These are phyloP conservation scores for Phytophthora pluvialis DNA, from an alignment of 352 stramenopile genomes.

Conservation along the genomic window DNA sequence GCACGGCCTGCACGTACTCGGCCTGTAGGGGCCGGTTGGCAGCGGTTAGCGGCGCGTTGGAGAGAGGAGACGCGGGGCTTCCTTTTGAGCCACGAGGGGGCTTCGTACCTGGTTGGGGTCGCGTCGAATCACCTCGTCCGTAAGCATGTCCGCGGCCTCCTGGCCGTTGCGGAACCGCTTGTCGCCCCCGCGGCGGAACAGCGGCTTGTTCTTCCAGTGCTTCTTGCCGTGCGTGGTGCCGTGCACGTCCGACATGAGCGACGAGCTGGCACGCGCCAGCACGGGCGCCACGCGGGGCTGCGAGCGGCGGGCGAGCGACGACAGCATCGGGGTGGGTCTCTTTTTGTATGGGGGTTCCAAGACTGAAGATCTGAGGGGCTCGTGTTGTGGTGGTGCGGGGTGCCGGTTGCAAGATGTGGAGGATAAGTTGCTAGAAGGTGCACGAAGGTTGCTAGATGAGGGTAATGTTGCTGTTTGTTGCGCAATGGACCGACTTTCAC, in stretches of 20 bases:
- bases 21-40: conserved; percentile 15
- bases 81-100: conserved; percentile 10
- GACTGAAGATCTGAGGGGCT: conserved; percentile 9
- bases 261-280: conserved; percentile 45
- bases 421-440: conserved; percentile 3
- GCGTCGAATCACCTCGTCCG: conserved; percentile 75
- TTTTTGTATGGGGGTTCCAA: conserved; percentile 1
- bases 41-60: conserved; percentile 13
- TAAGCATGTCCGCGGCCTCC: conserved; percentile 95
- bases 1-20: conserved; percentile 74
- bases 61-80: conserved; percentile 22
- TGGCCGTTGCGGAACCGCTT: conserved; percentile 96
- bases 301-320: conserved; percentile 31
- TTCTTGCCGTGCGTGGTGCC: conserved; percentile 90
- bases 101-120: conserved; percentile 71
- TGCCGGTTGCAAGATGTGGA: neutral
- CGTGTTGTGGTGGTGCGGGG: neutral
- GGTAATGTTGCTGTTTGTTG: neutral
- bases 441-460: neutral
- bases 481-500: conserved; percentile 1
- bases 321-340: conserved; percentile 30
- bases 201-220: conserved; percentile 96
- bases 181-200: conserved; percentile 96
- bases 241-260: conserved; percentile 90
- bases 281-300: conserved; percentile 22